A percentile compares a stretch with the other conserved stretches of the same genome.
Conservation (phyloP, 768 basidiomycete genomes). For the Mycena vulgaris region DNA sequence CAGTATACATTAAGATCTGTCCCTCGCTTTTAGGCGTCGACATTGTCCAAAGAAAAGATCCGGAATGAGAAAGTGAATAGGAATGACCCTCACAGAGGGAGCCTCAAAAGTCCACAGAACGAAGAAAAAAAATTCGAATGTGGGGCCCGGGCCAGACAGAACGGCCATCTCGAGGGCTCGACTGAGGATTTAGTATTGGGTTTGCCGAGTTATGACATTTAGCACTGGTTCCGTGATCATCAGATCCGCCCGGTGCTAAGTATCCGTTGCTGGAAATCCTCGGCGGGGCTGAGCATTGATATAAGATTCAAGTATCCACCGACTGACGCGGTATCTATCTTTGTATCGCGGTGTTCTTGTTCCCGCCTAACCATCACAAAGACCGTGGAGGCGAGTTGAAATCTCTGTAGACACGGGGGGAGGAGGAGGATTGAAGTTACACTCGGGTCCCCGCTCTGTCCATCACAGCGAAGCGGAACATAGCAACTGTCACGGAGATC, state of each 20-base stretch:
- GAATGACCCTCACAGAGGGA: constrained; percentile 15
- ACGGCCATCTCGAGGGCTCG: background rate
- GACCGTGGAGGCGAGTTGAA: too few relatives aligned
- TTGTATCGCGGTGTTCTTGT: too few relatives aligned
- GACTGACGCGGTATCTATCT: too few relatives aligned
- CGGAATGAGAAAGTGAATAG: background rate
- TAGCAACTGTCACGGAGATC: too few relatives aligned
- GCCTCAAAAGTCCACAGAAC: background rate
- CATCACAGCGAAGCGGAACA: too few relatives aligned
- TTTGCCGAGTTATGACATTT: background rate
- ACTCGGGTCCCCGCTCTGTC: too few relatives aligned
- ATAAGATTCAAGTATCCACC: too few relatives aligned
- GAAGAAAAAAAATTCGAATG: background rate
- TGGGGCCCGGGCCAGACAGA: background rate
- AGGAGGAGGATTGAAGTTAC: too few relatives aligned
- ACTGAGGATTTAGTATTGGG: background rate
- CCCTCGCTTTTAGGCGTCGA: background rate
- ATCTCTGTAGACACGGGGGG: too few relatives aligned
- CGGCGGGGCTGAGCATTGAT: too few relatives aligned
- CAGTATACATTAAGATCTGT: background rate
- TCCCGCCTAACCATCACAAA: too few relatives aligned
- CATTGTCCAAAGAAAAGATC: background rate
- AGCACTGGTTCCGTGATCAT: background rate
- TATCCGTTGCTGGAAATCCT: background rate
- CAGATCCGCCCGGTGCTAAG: background rate